Conservation (phyloP, 257 asterid species). For the Ajuga chamaepitys region DNA sequence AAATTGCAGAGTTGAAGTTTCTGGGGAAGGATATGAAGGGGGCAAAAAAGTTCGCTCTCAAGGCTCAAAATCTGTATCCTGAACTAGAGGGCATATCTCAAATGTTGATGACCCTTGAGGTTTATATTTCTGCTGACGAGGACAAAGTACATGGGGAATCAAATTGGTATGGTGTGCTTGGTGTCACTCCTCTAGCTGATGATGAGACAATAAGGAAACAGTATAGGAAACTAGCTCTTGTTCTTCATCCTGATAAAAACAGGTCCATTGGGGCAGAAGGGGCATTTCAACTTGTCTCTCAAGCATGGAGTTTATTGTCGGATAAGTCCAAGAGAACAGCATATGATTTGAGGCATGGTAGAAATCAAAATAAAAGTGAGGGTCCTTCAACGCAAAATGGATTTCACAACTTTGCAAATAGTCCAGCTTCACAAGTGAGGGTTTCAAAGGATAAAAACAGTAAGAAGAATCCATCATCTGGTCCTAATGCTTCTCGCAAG, state of each 20-base stretch:
- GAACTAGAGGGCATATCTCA: conserved; percentile 65
- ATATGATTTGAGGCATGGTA: conserved; percentile 39
- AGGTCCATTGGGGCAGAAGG: conserved; percentile 64
- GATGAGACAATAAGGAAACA: conserved; percentile 58
- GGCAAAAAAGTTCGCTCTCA: conserved; percentile 61
- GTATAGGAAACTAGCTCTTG: conserved; percentile 59
- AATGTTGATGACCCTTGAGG: conserved; percentile 57
- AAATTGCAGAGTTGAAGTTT: conserved; percentile 54
- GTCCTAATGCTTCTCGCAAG: conserved; percentile 28
- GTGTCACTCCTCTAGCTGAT: conserved; percentile 59
- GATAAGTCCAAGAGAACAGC: conserved; percentile 46
- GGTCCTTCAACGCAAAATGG: conserved; percentile 46
- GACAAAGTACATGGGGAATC: conserved; percentile 40
- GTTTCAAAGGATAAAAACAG: conserved; percentile 32
- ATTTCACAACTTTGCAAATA: conserved; percentile 44
- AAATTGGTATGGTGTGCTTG: conserved; percentile 71
- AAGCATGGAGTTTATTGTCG: conserved; percentile 71
- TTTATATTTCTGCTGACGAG: conserved; percentile 56
- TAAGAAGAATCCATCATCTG: conserved; percentile 30
- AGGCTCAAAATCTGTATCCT: conserved; percentile 59
- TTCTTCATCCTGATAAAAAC: conserved; percentile 79
- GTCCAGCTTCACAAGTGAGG: conserved; percentile 30
- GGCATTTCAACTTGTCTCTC: conserved; percentile 61
- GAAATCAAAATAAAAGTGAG: conserved; percentile 19
- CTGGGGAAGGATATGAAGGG: conserved; percentile 44